Evolutionary conservation across 225 moss, liverwort and hornwort genomes (phyloP).

Genomic region (Marchantia polymorpha): DNA sequence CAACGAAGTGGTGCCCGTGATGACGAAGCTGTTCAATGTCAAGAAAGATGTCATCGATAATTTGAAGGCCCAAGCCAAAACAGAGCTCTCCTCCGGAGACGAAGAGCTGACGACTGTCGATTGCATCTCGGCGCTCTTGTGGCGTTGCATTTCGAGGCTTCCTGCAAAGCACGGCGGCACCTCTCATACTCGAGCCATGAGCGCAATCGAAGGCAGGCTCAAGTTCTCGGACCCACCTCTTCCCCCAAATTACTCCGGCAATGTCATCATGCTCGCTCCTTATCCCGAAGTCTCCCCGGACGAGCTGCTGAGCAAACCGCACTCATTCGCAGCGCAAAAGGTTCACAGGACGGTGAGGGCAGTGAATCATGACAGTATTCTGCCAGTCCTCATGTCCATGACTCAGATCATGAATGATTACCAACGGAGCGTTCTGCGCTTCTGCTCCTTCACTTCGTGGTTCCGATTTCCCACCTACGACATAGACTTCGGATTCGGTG

Average conservation of each 20-base stretch:
- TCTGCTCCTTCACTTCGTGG: conserved; percentile 21
- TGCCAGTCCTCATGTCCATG: not conserved
- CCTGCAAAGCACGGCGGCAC: conserved; percentile 7
- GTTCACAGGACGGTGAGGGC: conserved; percentile 14
- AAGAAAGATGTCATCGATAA: conserved; percentile 9
- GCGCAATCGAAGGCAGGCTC: conserved; percentile 12
- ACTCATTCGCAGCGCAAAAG: not conserved
- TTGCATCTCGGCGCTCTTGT: conserved; percentile 23
- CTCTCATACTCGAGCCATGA: not conserved
- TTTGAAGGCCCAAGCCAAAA: not conserved
- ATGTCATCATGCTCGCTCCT: conserved; percentile 14
- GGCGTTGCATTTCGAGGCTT: conserved; percentile 20
- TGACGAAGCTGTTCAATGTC: conserved; percentile 6
- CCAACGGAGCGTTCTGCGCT: not conserved
- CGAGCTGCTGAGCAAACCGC: conserved; percentile 11
- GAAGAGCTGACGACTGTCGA: conserved; percentile 14
- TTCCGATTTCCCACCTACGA: conserved; percentile 15
- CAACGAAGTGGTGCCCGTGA: conserved; percentile 1
- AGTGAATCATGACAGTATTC: not conserved
- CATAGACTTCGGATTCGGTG: conserved; percentile 20
- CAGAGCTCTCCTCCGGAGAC: not conserved
- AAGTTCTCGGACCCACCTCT: conserved; percentile 23
- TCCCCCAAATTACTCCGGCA: conserved; percentile 19
- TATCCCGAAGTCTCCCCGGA: not conserved
- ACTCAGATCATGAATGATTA: conserved; percentile 4